A percentile compares a stretch with the other conserved stretches of the same genome.
These are phyloP conservation scores for Lasiosphaeris hirsuta DNA, from an alignment of 495 filamentous ascomycete genomes.

Conservation along the genomic window DNA sequence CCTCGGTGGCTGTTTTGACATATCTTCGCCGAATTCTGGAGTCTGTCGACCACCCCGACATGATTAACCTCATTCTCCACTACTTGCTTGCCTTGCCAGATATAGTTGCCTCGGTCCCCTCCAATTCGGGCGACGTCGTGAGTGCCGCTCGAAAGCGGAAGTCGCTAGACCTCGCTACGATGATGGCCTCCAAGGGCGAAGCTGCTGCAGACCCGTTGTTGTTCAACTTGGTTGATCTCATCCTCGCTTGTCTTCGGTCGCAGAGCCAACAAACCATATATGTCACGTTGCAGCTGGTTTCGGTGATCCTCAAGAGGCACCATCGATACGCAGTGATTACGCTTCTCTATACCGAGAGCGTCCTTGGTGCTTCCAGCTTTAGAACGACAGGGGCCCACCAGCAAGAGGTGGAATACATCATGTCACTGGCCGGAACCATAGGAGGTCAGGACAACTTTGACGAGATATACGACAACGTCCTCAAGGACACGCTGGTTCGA, in stretches of 20 bases:
- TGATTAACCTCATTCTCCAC: conserved; percentile 88
- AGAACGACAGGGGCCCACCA: conserved; percentile 78
- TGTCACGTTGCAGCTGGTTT: conserved; percentile 80
- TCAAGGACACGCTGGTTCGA: conserved; percentile 71
- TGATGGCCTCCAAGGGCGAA: conserved; percentile 64
- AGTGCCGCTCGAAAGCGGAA: conserved; percentile 74
- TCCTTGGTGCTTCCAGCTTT: conserved; percentile 47
- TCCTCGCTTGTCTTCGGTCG: conserved; percentile 79
- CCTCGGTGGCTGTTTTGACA: conserved; percentile 90
- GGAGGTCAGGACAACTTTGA: conserved; percentile 68
- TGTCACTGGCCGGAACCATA: conserved; percentile 68
- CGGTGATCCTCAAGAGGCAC: conserved; percentile 80
- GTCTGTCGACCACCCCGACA: conserved; percentile 83
- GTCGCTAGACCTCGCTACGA: conserved; percentile 82
- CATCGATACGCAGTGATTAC: conserved; percentile 79
- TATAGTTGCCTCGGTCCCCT: conserved; percentile 27
- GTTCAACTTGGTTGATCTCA: conserved; percentile 91
- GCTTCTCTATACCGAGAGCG: conserved; percentile 61
- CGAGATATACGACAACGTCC: conserved; percentile 74
- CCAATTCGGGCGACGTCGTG: conserved; percentile 32
- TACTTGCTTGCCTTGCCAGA: conserved; percentile 81
- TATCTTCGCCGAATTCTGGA: conserved; percentile 90
- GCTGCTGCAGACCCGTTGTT: conserved; percentile 75
- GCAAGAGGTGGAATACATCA: conserved; percentile 70
- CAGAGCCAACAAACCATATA: conserved; percentile 82